phyloP scores from a whole-genome alignment of 345 rosid genomes.

The Odontarrhena argentea region DNA sequence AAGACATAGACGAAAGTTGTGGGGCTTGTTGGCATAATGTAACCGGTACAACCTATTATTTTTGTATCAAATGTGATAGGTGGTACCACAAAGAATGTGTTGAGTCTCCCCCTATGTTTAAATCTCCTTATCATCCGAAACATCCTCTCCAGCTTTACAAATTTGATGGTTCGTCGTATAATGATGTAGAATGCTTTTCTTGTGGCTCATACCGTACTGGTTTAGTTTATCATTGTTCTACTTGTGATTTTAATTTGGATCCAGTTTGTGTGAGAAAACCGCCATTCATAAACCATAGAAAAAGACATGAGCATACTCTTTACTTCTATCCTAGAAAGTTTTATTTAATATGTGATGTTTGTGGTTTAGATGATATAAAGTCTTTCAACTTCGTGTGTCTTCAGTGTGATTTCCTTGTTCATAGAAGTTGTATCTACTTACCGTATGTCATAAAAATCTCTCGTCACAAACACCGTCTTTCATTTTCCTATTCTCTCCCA shows the following conservation, averaged over 20 bases:
- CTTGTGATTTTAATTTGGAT: neutral
- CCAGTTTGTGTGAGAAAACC: neutral
- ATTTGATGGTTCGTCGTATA: too few relatives aligned
- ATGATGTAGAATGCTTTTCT: neutral
- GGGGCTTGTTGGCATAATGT: neutral
- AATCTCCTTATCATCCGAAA: neutral
- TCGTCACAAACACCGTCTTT: neutral
- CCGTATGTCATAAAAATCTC: neutral
- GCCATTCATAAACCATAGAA: neutral
- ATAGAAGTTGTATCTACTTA: neutral
- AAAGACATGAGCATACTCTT: neutral
- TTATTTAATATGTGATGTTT: neutral
- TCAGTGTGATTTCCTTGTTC: neutral
- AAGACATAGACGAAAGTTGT: too few relatives aligned
- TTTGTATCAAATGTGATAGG: neutral
- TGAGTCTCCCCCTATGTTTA: neutral
- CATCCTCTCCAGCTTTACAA: neutral
- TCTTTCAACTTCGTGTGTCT: neutral
- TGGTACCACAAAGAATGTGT: neutral
- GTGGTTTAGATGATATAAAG: neutral
- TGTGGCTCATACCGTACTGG: neutral
- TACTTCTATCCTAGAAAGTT: neutral
- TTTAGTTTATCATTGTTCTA: neutral
- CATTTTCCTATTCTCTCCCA: neutral
- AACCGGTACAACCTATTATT: conserved; percentile 1